Evolutionary conservation across 2,329 filamentous ascomycete species (phyloP), one percentile per base, ranked within the genome.

Genomic region (Apiospora hydei): DNA sequence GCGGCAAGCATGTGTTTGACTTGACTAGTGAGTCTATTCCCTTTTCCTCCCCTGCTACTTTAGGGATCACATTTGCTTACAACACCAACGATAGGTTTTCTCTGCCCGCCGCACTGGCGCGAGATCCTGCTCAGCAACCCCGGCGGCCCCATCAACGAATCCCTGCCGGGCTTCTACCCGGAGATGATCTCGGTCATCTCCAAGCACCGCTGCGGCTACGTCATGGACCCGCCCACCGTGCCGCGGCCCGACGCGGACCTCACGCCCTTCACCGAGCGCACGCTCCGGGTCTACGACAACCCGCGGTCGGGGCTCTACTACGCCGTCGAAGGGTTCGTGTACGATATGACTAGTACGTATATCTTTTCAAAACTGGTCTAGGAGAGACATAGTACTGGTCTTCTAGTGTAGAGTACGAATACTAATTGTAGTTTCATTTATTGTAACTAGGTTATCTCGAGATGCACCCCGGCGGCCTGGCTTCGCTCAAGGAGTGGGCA

Each of bases 21-120:
- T 41, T 64, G 10, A 64, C 57, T 18, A 34, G 57, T 64, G 34
- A 64, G 57, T 64, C 30, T 64, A 24, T 41, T n/a, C 57, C 18
- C 11, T 4, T 30, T 30, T 7, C 2, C 3, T 14, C 4, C 47
- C 1, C 4, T 14, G 1, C n/a, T 13, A 51, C n/a, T n/a, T n/a
- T n/a, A 61, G 30, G 30, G 7, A 26, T 34, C 34, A 1, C 0
- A 13, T 41, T 41, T 16, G 4, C 18, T 16, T 14, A 13, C n/a
- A 11, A 41, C 4, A 16, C 5, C 4, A 7, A 3, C 10, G 11
- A 8, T 34, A 64, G 57, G 11, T n/a, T 64, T 64, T 18, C 18
- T 21, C 10, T 64, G 57, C 34, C 57, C 57, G 21, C 57, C 57
- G 18, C 57, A 64, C 13, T 64, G 57, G 57, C 11, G 5, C 14